phyloP scores from a whole-genome alignment of 345 rosid species.

The Corchorus olitorius region DNA sequence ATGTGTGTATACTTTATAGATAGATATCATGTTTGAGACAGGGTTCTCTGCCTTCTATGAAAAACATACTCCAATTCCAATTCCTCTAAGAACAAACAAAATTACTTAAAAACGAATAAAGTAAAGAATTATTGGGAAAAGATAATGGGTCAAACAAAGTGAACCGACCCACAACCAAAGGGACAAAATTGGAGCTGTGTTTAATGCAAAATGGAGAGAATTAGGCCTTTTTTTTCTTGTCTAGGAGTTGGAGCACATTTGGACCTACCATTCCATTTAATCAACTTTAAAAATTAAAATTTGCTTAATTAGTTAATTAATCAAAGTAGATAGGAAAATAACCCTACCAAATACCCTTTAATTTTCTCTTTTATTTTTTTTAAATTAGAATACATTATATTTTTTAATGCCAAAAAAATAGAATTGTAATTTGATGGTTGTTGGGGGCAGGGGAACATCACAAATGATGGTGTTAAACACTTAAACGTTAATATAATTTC shows the following conservation, averaged over 20 bases:
- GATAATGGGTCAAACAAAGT: not conserved
- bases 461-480: not conserved
- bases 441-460: not conserved
- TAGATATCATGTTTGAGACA: not conserved
- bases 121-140: not conserved
- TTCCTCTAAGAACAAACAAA: not conserved
- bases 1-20: not conserved
- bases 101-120: not conserved
- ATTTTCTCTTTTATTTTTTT: not conserved
- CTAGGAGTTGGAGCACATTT: not conserved
- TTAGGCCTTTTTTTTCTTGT: not conserved
- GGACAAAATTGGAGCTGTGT: constrained; percentile 5
- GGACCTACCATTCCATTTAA: not conserved
- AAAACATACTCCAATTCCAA: not conserved
- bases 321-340: too few species aligned
- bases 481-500: too few species aligned
- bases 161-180: not conserved
- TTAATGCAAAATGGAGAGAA: not conserved
- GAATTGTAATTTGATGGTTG: not conserved
- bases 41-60: not conserved
- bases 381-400: not conserved
- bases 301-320: not conserved
- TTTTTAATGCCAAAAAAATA: too few species aligned
- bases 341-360: not conserved
- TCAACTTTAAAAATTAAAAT: not conserved